These are phyloP conservation scores for Boletus sensibilis DNA, from an alignment of 768 basidiomycete genomes.

Conservation along the genomic window DNA sequence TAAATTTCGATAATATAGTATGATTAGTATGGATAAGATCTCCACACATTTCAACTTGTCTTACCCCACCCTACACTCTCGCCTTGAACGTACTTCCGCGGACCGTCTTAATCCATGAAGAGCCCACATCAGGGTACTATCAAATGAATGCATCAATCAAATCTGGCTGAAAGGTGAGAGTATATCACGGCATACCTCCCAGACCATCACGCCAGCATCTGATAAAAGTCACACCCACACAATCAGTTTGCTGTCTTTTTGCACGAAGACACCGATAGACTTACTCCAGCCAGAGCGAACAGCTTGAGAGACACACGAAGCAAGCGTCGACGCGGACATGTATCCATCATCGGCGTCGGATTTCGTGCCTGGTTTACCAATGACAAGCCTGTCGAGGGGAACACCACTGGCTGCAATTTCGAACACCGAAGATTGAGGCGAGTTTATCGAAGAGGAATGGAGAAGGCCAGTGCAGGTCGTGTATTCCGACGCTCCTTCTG, in stretches of 20 bases:
- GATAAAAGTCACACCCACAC: not conserved
- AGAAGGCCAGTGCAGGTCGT: slow-evolving; percentile 15
- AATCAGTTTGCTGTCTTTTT: not conserved
- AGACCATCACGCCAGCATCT: not conserved
- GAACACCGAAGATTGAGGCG: not conserved
- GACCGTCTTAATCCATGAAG: not conserved
- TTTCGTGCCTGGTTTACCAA: slow-evolving; percentile 38
- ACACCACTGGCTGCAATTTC: slow-evolving; percentile 34
- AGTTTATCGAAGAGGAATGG: not conserved
- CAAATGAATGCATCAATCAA: not conserved
- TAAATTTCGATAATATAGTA: no score
- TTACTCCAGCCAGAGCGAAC: not conserved
- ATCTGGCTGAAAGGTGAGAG: not conserved
- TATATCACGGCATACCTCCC: not conserved
- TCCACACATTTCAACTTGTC: no score
- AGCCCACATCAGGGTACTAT: not conserved
- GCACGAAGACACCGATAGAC: not conserved
- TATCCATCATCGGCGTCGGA: slow-evolving; percentile 52
- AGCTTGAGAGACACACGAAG: slow-evolving; percentile 56
- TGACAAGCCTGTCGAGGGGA: slow-evolving; percentile 62
- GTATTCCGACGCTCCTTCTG: slow-evolving; percentile 42
- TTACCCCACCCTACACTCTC: no score
- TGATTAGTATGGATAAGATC: no score
- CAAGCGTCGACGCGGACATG: slow-evolving; percentile 54
- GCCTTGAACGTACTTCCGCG: not conserved